These are phyloP conservation scores for Pythium phragmiticola DNA, from an alignment of 352 stramenopile species.

Conservation along the genomic window DNA sequence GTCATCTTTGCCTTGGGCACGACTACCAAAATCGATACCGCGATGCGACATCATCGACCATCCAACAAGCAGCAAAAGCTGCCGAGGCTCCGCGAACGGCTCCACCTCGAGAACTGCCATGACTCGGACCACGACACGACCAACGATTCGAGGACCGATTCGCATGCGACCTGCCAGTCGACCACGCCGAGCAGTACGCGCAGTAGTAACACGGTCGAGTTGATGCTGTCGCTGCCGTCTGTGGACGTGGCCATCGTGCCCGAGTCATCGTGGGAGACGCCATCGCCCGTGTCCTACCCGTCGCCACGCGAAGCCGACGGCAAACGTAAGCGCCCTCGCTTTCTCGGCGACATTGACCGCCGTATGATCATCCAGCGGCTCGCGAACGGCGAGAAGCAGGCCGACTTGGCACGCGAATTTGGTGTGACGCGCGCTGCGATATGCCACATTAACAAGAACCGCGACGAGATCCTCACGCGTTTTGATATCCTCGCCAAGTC, in stretches of 20 bases:
- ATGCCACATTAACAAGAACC: constrained; percentile 80
- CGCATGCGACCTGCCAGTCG: not conserved
- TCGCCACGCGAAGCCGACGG: constrained; percentile 23
- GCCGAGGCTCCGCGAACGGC: constrained; percentile 18
- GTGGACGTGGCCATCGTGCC: not conserved
- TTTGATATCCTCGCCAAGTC: constrained; percentile 22
- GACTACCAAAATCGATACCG: not conserved
- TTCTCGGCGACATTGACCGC: constrained; percentile 25
- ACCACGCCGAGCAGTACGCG: not conserved
- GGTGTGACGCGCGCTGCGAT: constrained; percentile 67
- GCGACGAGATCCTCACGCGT: constrained; percentile 46
- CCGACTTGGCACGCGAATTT: constrained; percentile 61
- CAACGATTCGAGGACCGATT: not conserved
- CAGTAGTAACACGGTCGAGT: constrained; percentile 4
- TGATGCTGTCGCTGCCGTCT: constrained; percentile 8
- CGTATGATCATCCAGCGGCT: constrained; percentile 54
- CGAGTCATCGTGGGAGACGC: constrained; percentile 14
- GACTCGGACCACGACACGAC: not conserved
- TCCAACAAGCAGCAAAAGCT: constrained; percentile 9
- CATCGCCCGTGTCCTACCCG: constrained; percentile 20
- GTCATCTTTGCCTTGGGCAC: constrained; percentile 1
- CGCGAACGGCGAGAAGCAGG: constrained; percentile 63
- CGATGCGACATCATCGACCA: constrained; percentile 3
- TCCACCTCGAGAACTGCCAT: constrained; percentile 10
- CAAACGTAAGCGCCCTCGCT: constrained; percentile 26